These are phyloP conservation scores for Scleroderma bovista DNA, from an alignment of 768 basidiomycete genomes.

Conservation along the genomic window DNA sequence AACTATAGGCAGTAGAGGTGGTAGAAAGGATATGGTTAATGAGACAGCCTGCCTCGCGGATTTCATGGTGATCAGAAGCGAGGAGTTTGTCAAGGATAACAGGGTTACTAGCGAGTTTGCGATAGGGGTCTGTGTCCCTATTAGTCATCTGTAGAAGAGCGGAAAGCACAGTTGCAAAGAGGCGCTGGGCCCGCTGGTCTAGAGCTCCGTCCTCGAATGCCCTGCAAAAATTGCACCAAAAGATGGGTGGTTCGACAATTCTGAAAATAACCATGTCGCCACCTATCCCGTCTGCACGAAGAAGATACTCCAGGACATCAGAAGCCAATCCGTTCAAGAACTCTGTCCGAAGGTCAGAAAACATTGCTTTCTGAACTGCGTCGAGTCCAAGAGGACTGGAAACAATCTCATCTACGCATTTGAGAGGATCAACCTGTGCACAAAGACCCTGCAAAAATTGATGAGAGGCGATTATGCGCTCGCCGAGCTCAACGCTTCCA, in stretches of 20 bases:
- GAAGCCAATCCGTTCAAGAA: slow-evolving; percentile 42
- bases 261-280: slow-evolving; percentile 38
- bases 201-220: slow-evolving; percentile 33
- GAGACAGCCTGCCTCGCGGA: slow-evolving; percentile 30
- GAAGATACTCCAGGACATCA: slow-evolving; percentile 34
- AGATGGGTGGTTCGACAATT: slow-evolving; percentile 47
- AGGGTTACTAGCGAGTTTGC: slow-evolving; percentile 30
- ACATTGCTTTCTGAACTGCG: slow-evolving; percentile 38
- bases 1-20: slow-evolving; percentile 12
- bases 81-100: slow-evolving; percentile 22
- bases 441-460: slow-evolving; percentile 46
- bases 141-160: slow-evolving; percentile 40
- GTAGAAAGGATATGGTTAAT: slow-evolving; percentile 37
- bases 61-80: slow-evolving; percentile 19
- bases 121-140: slow-evolving; percentile 32
- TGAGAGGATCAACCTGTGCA: slow-evolving; percentile 32
- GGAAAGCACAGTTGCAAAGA: slow-evolving; percentile 46
- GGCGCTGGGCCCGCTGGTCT: slow-evolving; percentile 28
- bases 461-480: slow-evolving; percentile 12
- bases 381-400: slow-evolving; percentile 31
- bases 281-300: slow-evolving; percentile 33
- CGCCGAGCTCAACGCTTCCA: slow-evolving; percentile 23
- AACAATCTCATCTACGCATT: slow-evolving; percentile 35
- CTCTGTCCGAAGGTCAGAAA: slow-evolving; percentile 27
- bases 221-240: slow-evolving; percentile 37